Conservation (phyloP, 306 rosid species). For the Boehmeria nivea region DNA sequence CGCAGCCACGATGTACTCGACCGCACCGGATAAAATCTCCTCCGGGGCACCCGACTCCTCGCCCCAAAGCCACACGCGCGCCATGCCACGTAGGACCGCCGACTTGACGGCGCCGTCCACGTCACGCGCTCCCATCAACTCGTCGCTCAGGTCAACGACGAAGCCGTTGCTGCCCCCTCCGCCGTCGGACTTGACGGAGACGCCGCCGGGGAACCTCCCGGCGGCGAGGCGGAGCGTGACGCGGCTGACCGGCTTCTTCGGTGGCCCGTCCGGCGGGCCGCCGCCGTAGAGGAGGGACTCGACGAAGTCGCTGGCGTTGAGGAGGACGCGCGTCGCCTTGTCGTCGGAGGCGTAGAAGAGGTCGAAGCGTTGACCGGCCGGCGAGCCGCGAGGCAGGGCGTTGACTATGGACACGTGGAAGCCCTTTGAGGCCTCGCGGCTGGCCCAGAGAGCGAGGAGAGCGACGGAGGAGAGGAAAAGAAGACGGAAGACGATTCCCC, state of each 20-base stretch:
- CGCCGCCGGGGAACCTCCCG: constrained; percentile 3
- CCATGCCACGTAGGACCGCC: constrained; percentile 50
- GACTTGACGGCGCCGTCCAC: constrained; percentile 22
- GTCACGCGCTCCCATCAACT: constrained; percentile 26
- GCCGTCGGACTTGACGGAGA: not conserved
- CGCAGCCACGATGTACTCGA: constrained; percentile 33
- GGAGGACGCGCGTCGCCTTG: constrained; percentile 44
- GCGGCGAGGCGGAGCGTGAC: constrained; percentile 46
- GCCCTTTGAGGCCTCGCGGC: constrained; percentile 56
- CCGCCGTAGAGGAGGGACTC: constrained; percentile 39
- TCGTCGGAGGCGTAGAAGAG: constrained; percentile 59
- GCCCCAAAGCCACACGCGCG: constrained; percentile 50
- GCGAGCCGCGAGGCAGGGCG: constrained; percentile 26
- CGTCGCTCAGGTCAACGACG: constrained; percentile 37
- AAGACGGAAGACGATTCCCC: constrained; percentile 27
- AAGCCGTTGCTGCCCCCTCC: constrained; percentile 8
- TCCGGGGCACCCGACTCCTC: constrained; percentile 38
- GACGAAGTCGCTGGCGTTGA: constrained; percentile 44
- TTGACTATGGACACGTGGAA: constrained; percentile 45
- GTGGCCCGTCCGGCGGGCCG: not conserved
- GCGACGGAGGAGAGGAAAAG: constrained; percentile 28
- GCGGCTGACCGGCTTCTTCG: constrained; percentile 34
- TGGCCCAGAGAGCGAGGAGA: constrained; percentile 51
- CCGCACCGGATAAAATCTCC: constrained; percentile 48
- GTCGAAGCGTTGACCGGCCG: constrained; percentile 34